Conservation (phyloP, 1,284 basidiomycete species). For the Amylostereum areolatum region DNA sequence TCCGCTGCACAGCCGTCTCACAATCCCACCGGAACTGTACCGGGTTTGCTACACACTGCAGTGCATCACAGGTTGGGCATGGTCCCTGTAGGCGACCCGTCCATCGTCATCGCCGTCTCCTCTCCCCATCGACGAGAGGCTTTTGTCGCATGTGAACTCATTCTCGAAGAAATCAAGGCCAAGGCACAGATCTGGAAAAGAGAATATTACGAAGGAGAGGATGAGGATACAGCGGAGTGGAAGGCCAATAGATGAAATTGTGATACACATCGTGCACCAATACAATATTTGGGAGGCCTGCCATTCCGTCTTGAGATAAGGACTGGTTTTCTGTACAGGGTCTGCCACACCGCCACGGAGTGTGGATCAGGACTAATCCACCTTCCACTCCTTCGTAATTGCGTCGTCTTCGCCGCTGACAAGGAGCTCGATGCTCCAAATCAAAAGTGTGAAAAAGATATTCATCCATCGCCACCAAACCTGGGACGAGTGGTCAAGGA, state of each 20-base stretch:
- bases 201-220: conserved; percentile 73
- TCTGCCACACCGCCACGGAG: no score
- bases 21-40: conserved; percentile 24
- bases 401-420: conserved; percentile 74
- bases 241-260: conserved; percentile 48
- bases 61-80: conserved; percentile 77
- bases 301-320: no score
- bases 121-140: conserved; percentile 82
- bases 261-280: no score
- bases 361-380: conserved; percentile 42
- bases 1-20: conserved; percentile 38
- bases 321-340: neutral
- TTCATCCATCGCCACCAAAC: conserved; percentile 89
- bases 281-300: no score
- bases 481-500: conserved; percentile 78
- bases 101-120: conserved; percentile 81
- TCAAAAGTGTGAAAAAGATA: conserved; percentile 74
- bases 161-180: conserved; percentile 80
- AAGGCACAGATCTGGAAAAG: conserved; percentile 87
- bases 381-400: conserved; percentile 69
- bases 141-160: conserved; percentile 73
- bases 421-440: conserved; percentile 76
- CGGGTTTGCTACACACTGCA: conserved; percentile 46
- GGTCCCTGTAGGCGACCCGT: conserved; percentile 75
- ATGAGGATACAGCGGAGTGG: conserved; percentile 62